These are phyloP conservation scores for Holtermanniella nyarrowii DNA, from an alignment of 768 basidiomycete genomes.

Conservation along the genomic window DNA sequence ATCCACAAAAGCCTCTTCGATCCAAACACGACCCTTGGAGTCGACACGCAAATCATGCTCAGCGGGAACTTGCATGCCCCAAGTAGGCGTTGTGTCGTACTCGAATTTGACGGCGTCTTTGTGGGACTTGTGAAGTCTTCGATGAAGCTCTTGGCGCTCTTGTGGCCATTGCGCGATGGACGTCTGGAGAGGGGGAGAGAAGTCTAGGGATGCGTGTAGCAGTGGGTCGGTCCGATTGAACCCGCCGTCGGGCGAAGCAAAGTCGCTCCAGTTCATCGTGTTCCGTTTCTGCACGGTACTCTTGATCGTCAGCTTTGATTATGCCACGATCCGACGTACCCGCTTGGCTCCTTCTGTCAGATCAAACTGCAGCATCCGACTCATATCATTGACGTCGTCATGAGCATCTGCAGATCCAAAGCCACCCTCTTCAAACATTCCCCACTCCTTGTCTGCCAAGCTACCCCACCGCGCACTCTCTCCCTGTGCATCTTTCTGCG, in stretches of 20 bases:
- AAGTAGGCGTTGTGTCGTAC: slow-evolving; percentile 82
- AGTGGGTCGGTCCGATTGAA: slow-evolving; percentile 71
- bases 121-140: slow-evolving; percentile 74
- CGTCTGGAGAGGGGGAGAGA: slow-evolving; percentile 52
- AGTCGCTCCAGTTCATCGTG: slow-evolving; percentile 84
- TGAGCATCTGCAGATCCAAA: slow-evolving; percentile 47
- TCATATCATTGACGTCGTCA: slow-evolving; percentile 28
- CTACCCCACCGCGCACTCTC: slow-evolving; percentile 65
- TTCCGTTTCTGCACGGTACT: slow-evolving; percentile 67
- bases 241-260: slow-evolving; percentile 56
- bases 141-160: slow-evolving; percentile 60
- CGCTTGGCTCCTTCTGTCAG: slow-evolving; percentile 74
- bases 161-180: slow-evolving; percentile 62
- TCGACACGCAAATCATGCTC: slow-evolving; percentile 12
- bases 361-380: slow-evolving; percentile 75
- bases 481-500: slow-evolving; percentile 5
- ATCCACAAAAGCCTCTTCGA: slow-evolving; percentile 88
- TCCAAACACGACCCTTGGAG: slow-evolving; percentile 19
- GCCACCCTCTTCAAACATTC: slow-evolving; percentile 75
- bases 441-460: slow-evolving; percentile 81
- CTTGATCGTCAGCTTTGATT: slow-evolving; percentile 4
- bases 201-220: slow-evolving; percentile 70
- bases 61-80: slow-evolving; percentile 60
- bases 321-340: slow-evolving; percentile 41
- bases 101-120: slow-evolving; percentile 72